Base-by-base conservation (phyloP, 345 rosid species). In the Eucalyptus viminalis region DNA sequence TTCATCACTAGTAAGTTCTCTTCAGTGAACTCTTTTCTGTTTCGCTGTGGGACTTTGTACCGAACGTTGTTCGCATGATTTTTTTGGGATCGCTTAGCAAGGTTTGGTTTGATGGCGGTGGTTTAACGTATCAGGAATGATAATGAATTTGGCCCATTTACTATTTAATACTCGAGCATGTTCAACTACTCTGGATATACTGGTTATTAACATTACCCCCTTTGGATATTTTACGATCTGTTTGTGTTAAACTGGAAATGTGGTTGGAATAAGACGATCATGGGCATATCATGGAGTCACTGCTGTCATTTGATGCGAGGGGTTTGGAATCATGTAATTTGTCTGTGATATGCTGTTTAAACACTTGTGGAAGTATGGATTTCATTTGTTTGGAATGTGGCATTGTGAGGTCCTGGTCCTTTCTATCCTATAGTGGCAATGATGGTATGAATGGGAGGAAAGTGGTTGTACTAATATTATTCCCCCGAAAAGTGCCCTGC, bases 1-100 rank as follows among this genome's bases (percentile, higher is more conserved):
- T 98, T 85, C 99, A 96, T 87, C 95, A 94, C 56, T 98, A 67
- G 99, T 97, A 89, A 93, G 99, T 92, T 88, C 11, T 8, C 31
- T 45, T 72, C 9, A 72, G 43, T 7, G 6, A 37, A 37, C 14
- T 19, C 83, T 72, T 72, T 72, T 21, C 45, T 72, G 83, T 37
- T 10, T 72, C 5, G 2, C 43, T 4, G 45, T 37, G 45, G 47
- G 45, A 37, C 83, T 72, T 72, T 37, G 27, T 19, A 3, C 14
- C 8, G 0, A 37, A 72, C 4, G 9, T 21, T 0, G 47, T 37
- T 37, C 1, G 7, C 45, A 1, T 1, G 2, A 21, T 0, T 72
- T 72, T 37, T 37, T 37, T 3, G 3, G 25, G 83, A 12, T 72
- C 5, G 5, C 43, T 21, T 72, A 37, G 45, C 8, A 21, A 37